These are phyloP conservation scores for Alternaria metachromatica DNA, from an alignment of 2,329 filamentous ascomycete genomes.

Conservation along the genomic window DNA sequence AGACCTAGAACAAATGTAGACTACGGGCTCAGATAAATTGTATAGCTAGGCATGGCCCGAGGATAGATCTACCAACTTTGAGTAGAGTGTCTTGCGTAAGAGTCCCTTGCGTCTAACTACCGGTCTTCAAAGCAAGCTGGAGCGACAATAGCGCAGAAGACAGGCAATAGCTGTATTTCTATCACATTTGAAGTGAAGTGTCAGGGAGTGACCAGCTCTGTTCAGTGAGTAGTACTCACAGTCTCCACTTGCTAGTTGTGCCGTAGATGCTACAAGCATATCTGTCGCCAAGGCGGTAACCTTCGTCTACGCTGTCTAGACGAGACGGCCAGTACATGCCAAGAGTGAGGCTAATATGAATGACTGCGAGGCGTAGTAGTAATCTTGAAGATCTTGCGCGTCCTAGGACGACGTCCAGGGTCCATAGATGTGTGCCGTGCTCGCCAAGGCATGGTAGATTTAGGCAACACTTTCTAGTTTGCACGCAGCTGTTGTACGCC, in stretches of 20 bases:
- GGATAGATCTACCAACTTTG: neutral
- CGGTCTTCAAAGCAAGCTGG: neutral
- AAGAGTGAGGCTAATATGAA: constrained; percentile 16
- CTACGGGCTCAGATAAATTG: constrained; percentile 27
- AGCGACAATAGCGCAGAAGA: neutral
- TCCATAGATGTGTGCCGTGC: neutral
- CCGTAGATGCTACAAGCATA: neutral
- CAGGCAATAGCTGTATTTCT: neutral
- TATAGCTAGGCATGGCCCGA: neutral
- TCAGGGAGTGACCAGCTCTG: neutral
- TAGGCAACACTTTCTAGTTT: neutral
- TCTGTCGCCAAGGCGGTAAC: constrained; percentile 12
- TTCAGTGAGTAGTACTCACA: neutral
- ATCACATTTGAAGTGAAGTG: neutral
- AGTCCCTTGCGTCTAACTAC: neutral
- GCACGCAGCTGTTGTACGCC: neutral
- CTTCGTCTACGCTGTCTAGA: constrained; percentile 7
- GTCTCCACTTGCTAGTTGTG: neutral
- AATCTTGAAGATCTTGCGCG: neutral
- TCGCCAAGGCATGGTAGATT: neutral
- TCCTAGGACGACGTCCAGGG: neutral
- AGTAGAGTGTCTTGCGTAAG: neutral
- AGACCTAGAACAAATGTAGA: constrained; percentile 10
- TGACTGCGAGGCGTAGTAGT: neutral
- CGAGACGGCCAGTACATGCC: constrained; percentile 3